Conservation (phyloP, 2,329 filamentous ascomycete species). For the Canariomyces notabilis region DNA sequence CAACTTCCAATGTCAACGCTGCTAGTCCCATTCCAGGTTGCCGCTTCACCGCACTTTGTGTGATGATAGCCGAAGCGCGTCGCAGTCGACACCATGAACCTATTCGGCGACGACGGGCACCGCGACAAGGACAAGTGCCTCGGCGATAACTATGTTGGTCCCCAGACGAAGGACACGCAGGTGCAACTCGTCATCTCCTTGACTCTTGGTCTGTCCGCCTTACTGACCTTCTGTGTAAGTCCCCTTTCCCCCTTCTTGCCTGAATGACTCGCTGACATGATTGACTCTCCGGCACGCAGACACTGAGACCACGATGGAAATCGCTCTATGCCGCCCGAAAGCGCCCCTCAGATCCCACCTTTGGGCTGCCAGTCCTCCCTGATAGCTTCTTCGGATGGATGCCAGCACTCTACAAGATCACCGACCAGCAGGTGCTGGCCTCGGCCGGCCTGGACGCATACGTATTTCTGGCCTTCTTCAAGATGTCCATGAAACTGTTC, state of each 20-base stretch:
- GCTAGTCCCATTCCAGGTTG: background rate
- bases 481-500: slow-evolving; percentile 85
- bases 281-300: slow-evolving; percentile 40
- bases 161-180: slow-evolving; percentile 42
- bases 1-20: slow-evolving; percentile 1
- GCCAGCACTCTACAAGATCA: slow-evolving; percentile 73
- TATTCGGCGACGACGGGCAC: slow-evolving; percentile 18
- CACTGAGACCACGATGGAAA: slow-evolving; percentile 87
- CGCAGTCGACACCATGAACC: slow-evolving; percentile 20
- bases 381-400: slow-evolving; percentile 92
- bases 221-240: slow-evolving; percentile 70
- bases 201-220: slow-evolving; percentile 63
- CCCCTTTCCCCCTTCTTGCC: background rate
- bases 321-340: slow-evolving; percentile 85
- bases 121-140: slow-evolving; percentile 21
- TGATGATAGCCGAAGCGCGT: slow-evolving; percentile 5
- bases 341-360: slow-evolving; percentile 57
- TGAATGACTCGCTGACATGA: slow-evolving; percentile 3
- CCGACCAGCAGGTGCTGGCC: slow-evolving; percentile 81
- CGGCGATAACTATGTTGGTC: slow-evolving; percentile 29
- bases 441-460: slow-evolving; percentile 93
- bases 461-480: slow-evolving; percentile 94
- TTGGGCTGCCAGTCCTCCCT: slow-evolving; percentile 70
- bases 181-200: slow-evolving; percentile 71
- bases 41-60: slow-evolving; percentile 1